A percentile compares a stretch with the other conserved stretches of the same genome.
phyloP scores from a whole-genome alignment of 2,329 filamentous ascomycete genomes.

The Alternaria sp. region DNA sequence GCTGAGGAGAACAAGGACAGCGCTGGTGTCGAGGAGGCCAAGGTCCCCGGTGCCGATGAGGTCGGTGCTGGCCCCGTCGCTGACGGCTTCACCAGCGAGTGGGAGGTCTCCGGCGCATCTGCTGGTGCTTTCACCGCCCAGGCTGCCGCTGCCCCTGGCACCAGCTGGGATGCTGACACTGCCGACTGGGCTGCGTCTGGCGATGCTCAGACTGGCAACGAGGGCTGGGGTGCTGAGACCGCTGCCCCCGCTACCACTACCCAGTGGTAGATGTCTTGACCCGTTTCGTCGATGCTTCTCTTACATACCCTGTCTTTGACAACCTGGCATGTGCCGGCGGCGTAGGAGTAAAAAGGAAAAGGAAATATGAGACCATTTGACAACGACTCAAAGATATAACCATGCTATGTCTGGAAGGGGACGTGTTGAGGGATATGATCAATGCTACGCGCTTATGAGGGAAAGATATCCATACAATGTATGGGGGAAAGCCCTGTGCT shows the following conservation, averaged over 20 bases:
- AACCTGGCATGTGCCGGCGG: constrained; percentile 26
- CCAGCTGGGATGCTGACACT: constrained; percentile 69
- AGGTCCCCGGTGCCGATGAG: constrained; percentile 85
- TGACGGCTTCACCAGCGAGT: constrained; percentile 80
- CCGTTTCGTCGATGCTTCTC: constrained; percentile 19
- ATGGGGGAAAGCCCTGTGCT: constrained; percentile 99
- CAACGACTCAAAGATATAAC: constrained; percentile 15
- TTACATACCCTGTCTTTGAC: constrained; percentile 46
- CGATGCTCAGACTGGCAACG: constrained; percentile 53
- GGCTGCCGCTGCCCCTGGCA: constrained; percentile 67
- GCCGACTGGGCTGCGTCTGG: constrained; percentile 72
- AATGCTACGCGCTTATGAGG: constrained; percentile 85
- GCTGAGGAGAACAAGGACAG: constrained; percentile 98
- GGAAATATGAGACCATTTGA: constrained; percentile 32
- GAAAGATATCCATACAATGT: constrained; percentile 86
- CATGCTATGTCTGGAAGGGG: constrained; percentile 13
- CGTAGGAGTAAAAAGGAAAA: constrained; percentile 41
- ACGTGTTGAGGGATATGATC: constrained; percentile 39
- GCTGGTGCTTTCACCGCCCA: constrained; percentile 66
- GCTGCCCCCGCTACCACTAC: constrained; percentile 42
- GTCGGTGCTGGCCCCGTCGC: constrained; percentile 80
- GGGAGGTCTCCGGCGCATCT: constrained; percentile 75
- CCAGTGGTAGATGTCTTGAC: constrained; percentile 53
- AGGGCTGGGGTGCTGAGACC: constrained; percentile 58
- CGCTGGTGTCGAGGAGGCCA: constrained; percentile 80